Evolutionary conservation across 2,329 filamentous ascomycete species (phyloP).

Genomic region (Exophiala sp.): DNA sequence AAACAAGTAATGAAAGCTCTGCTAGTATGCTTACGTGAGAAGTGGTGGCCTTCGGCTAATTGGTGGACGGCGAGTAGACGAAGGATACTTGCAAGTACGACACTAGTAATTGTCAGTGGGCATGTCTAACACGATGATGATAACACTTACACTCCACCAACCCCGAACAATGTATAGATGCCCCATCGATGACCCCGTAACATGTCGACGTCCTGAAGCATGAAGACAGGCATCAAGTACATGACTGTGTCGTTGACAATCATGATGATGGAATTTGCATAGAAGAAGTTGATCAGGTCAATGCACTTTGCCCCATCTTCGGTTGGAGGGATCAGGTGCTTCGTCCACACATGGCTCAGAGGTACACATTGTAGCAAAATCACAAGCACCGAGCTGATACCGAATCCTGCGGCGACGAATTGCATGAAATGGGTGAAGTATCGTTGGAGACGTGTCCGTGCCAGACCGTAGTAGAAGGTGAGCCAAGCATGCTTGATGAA

Average conservation of each 20-base stretch:
- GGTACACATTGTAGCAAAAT: conserved; percentile 18
- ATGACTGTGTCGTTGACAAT: conserved; percentile 22
- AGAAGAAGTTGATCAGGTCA: conserved; percentile 20
- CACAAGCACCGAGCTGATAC: conserved; percentile 21
- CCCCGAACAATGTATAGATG: conserved; percentile 17
- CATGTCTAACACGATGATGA: neutral
- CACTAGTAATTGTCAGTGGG: conserved; percentile 7
- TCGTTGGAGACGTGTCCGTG: conserved; percentile 15
- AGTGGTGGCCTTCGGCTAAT: conserved; percentile 5
- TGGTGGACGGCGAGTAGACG: conserved; percentile 19
- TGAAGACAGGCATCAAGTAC: conserved; percentile 19
- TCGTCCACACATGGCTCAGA: conserved; percentile 10
- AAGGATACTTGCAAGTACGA: conserved; percentile 21
- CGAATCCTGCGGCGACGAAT: conserved; percentile 13
- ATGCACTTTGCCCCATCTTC: conserved; percentile 9
- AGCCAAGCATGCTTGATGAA: conserved; percentile 26
- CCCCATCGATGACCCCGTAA: conserved; percentile 16
- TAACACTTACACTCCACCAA: conserved; percentile 18
- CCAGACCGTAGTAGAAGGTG: conserved; percentile 24
- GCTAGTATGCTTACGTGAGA: conserved; percentile 12
- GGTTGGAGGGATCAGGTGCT: neutral
- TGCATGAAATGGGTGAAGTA: conserved; percentile 24
- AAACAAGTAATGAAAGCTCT: neutral
- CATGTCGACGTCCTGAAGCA: conserved; percentile 22
- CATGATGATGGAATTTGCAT: conserved; percentile 21